phyloP scores from a whole-genome alignment of 1,284 basidiomycete species.

The Anthracocystis panici-leucophaei region DNA sequence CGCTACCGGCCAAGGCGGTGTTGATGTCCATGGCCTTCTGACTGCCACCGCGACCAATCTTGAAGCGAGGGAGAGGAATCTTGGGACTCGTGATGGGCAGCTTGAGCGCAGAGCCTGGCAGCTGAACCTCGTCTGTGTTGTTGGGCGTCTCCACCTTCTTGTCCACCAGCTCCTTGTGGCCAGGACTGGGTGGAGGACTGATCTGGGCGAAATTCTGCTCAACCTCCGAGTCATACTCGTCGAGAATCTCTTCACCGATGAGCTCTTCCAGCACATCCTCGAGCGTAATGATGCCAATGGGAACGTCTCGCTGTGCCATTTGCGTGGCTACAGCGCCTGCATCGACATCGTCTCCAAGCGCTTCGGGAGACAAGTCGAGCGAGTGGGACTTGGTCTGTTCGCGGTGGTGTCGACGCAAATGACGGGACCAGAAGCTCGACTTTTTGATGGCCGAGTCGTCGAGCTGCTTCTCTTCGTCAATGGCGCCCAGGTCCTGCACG shows the following conservation, averaged over 20 bases:
- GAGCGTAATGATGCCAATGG: conserved; percentile 90
- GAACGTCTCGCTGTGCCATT: conserved; percentile 70
- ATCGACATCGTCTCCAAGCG: conserved; percentile 78
- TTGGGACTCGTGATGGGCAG: conserved; percentile 37
- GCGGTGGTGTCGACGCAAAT: conserved; percentile 79
- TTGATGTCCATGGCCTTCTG: conserved; percentile 15
- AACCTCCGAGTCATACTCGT: conserved; percentile 65
- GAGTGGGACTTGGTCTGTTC: conserved; percentile 70
- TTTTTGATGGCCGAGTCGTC: conserved; percentile 63
- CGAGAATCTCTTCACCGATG: conserved; percentile 67
- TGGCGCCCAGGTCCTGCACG: conserved; percentile 48
- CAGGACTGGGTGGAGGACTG: conserved; percentile 57
- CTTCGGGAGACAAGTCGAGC: conserved; percentile 42
- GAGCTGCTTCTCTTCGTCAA: conserved; percentile 62
- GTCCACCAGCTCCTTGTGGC: conserved; percentile 47
- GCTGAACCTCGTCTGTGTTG: conserved; percentile 28
- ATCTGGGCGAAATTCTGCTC: conserved; percentile 61
- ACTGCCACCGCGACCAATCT: conserved; percentile 36
- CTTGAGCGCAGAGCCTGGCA: conserved; percentile 39
- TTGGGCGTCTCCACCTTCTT: conserved; percentile 37
- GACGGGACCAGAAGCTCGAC: conserved; percentile 72
- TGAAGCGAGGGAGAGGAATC: conserved; percentile 46
- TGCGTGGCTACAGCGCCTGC: conserved; percentile 46
- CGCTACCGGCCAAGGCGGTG: conserved; percentile 1
- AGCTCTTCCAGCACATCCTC: conserved; percentile 87